Conservation (phyloP, 345 rosid species). For the Microthlaspi erraticum region DNA sequence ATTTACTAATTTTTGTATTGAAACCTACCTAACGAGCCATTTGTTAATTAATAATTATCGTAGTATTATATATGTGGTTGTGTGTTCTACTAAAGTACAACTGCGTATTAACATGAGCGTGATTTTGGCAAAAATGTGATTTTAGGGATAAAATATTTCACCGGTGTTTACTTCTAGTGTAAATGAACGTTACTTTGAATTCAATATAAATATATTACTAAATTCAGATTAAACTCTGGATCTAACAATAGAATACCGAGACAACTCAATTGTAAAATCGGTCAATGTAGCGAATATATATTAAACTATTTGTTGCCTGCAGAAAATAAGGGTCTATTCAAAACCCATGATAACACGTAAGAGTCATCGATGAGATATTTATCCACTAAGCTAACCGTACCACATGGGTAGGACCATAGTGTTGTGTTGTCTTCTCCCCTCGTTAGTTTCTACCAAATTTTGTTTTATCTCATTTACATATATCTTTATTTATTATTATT, state of each 20-base stretch:
- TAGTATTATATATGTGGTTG: background rate
- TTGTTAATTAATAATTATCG: background rate
- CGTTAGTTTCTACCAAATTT: constrained; percentile 25
- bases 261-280: background rate
- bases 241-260: background rate
- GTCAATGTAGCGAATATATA: constrained; percentile 15
- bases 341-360: constrained; percentile 26
- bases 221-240: background rate
- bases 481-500: background rate
- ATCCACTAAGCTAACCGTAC: constrained; percentile 31
- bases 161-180: too few species aligned
- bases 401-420: constrained; percentile 39
- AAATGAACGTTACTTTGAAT: too few species aligned
- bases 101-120: background rate
- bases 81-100: background rate
- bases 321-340: constrained; percentile 8
- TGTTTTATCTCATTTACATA: background rate
- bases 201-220: background rate
- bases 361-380: constrained; percentile 34
- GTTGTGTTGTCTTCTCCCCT: constrained; percentile 26
- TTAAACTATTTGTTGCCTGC: constrained; percentile 12
- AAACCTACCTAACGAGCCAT: background rate
- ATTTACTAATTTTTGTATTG: background rate
- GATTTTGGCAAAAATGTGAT: background rate
- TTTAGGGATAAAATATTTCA: background rate